Conservation (phyloP, 2,329 filamentous ascomycete genomes). For the Raffaelea deltoideospora region DNA sequence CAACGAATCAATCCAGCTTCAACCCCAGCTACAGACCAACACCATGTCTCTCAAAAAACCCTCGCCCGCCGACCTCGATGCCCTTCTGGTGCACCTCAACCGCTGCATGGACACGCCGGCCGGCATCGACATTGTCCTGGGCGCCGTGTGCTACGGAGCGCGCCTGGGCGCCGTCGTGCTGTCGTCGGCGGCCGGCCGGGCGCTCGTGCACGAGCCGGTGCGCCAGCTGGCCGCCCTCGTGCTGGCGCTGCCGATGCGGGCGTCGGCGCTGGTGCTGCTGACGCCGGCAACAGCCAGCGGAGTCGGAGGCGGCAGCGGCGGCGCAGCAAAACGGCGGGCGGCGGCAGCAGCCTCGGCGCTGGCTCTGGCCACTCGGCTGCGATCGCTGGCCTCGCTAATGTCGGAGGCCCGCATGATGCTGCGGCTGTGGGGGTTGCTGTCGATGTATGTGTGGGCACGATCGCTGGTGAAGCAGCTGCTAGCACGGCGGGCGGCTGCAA, state of each 20-base stretch:
- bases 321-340: constrained; percentile 4
- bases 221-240: constrained; percentile 36
- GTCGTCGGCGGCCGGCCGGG: constrained; percentile 36
- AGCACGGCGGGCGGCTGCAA: constrained; percentile 15
- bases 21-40: constrained; percentile 16
- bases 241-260: constrained; percentile 33
- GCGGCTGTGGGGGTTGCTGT: constrained; percentile 63
- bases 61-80: constrained; percentile 26
- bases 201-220: constrained; percentile 34
- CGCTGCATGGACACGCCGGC: constrained; percentile 52
- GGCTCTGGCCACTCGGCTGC: constrained; percentile 35
- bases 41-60: too few species aligned
- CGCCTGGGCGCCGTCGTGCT: constrained; percentile 38
- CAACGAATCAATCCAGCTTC: too few species aligned
- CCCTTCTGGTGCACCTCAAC: constrained; percentile 38
- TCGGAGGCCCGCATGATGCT: constrained; percentile 58
- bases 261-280: constrained; percentile 25
- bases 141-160: constrained; percentile 52
- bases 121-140: constrained; percentile 55
- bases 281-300: constrained; percentile 10
- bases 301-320: constrained; percentile 1
- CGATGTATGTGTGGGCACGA: constrained; percentile 54
- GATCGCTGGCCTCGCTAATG: constrained; percentile 48
- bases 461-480: constrained; percentile 21
- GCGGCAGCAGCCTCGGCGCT: constrained; percentile 27